Conservation (phyloP, 2,329 filamentous ascomycete genomes). For the Alternaria sp. region DNA sequence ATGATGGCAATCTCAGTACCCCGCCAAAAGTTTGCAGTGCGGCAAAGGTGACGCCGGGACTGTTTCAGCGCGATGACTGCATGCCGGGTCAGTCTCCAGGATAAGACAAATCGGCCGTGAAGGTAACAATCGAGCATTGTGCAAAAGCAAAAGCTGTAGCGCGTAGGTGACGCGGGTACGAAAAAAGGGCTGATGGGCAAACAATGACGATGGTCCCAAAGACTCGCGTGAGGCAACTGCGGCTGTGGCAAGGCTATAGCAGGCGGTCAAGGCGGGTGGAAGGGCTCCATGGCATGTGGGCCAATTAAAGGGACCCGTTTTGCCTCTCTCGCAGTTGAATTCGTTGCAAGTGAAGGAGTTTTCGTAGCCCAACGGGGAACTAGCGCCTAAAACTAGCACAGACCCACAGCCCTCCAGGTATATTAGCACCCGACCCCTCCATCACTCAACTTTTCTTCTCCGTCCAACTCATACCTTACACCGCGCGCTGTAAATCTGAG, state of each 20-base stretch:
- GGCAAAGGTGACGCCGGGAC: conserved; percentile 14
- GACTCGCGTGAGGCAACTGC: conserved; percentile 34
- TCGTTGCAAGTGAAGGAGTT: conserved; percentile 26
- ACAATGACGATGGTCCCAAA: conserved; percentile 20
- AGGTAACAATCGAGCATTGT: not conserved
- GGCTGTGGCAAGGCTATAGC: conserved; percentile 30
- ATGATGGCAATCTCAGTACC: conserved; percentile 24
- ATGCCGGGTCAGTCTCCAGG: not conserved
- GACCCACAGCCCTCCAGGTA: conserved; percentile 19
- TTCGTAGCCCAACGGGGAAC: conserved; percentile 24
- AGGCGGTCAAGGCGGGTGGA: conserved; percentile 27
- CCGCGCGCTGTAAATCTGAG: conserved; percentile 24
- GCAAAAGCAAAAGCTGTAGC: conserved; percentile 7
- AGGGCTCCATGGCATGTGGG: conserved; percentile 1
- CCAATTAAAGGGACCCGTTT: conserved; percentile 23
- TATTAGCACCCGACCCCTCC: conserved; percentile 21
- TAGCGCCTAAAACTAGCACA: conserved; percentile 22
- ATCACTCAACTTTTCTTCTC: conserved; percentile 20
- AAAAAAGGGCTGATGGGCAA: conserved; percentile 7
- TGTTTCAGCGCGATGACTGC: conserved; percentile 3
- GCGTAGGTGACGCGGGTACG: conserved; percentile 2
- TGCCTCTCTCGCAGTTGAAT: conserved; percentile 22
- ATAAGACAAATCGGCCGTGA: not conserved
- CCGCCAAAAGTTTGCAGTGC: conserved; percentile 26
- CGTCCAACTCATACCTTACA: conserved; percentile 26